phyloP scores from a whole-genome alignment of 2,329 filamentous ascomycete species.

The Monosporascus sp. region DNA sequence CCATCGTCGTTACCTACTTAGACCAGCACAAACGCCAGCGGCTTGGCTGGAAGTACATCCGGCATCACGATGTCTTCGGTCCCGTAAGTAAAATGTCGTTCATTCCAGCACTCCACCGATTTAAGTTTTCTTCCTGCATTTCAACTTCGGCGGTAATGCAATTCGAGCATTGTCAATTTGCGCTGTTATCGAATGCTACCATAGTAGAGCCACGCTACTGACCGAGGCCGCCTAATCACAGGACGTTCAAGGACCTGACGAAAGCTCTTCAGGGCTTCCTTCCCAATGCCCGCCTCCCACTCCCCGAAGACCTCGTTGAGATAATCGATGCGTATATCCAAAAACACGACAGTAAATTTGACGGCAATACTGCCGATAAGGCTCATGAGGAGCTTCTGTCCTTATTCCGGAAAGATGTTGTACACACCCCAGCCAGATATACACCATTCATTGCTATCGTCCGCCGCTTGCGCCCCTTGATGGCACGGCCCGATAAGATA shows the following conservation, averaged over 20 bases:
- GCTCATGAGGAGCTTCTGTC: constrained; percentile 67
- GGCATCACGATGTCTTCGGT: constrained; percentile 20
- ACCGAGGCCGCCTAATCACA: constrained; percentile 20
- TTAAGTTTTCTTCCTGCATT: too few species aligned
- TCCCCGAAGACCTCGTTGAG: constrained; percentile 59
- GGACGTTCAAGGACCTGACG: constrained; percentile 55
- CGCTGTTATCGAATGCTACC: not conserved
- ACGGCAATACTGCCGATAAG: constrained; percentile 63
- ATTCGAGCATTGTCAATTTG: not conserved
- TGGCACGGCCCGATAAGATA: constrained; percentile 58
- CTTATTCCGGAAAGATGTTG: constrained; percentile 61
- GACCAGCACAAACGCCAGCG: too few species aligned
- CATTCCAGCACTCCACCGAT: not conserved
- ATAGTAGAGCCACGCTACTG: constrained; percentile 5
- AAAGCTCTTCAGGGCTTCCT: constrained; percentile 51
- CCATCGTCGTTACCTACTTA: constrained; percentile 3
- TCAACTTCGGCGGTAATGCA: too few species aligned
- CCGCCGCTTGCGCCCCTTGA: constrained; percentile 55
- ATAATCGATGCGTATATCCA: constrained; percentile 63
- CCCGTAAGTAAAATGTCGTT: constrained; percentile 19
- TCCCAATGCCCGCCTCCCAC: constrained; percentile 47
- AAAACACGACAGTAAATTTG: constrained; percentile 57
- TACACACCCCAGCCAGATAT: constrained; percentile 48
- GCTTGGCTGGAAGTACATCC: not conserved
- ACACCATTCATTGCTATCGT: constrained; percentile 66